Conservation (phyloP, 345 rosid species). For the Geranium brycei region DNA sequence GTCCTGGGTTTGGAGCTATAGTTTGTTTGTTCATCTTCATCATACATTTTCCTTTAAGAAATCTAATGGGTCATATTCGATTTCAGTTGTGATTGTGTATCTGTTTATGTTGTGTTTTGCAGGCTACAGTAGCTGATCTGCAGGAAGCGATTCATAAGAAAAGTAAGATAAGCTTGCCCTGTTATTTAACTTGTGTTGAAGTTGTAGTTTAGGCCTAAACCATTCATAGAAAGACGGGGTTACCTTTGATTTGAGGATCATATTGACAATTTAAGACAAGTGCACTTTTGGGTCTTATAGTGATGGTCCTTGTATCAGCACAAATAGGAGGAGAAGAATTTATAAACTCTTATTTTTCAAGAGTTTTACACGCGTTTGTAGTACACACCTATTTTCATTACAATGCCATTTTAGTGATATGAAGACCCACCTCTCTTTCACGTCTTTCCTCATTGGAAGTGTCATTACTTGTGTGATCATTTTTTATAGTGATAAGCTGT, state of each 20-base stretch:
- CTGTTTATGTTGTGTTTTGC: conserved; percentile 8
- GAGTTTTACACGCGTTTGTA: background rate
- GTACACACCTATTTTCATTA: no score
- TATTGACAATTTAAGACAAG: background rate
- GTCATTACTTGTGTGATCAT: no score
- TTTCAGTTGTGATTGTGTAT: background rate
- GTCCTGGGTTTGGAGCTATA: no score
- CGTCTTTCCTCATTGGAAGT: background rate
- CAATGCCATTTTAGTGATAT: no score
- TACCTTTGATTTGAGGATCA: background rate
- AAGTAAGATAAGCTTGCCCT: conserved; percentile 30
- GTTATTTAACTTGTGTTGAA: background rate
- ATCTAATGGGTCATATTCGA: background rate
- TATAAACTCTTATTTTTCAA: background rate
- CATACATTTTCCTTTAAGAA: background rate
- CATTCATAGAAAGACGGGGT: background rate
- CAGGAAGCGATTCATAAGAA: conserved; percentile 76
- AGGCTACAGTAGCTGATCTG: conserved; percentile 92
- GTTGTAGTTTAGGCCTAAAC: no score
- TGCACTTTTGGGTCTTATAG: background rate
- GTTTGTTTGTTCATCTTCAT: no score
- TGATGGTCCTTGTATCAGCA: background rate
- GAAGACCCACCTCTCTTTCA: no score
- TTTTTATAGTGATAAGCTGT: background rate
- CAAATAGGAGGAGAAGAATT: background rate